Percentiles rank a stretch among this genome's conserved stretches.
Conservation (phyloP, 208 protist genomes). For the Leishmania lainsoni region DNA sequence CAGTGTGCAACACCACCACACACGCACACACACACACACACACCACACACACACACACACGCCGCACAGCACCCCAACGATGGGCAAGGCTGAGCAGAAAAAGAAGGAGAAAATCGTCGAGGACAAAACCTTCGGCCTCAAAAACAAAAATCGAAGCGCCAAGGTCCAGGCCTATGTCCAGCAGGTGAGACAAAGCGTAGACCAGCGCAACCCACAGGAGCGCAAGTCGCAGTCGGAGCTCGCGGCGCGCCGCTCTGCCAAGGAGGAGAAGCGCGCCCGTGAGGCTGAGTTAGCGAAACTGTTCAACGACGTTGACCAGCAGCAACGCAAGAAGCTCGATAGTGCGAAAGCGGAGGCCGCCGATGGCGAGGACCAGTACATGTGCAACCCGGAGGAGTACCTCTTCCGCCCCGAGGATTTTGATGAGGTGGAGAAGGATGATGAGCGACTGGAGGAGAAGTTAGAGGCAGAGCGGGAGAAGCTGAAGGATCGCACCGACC, state of each 20-base stretch:
- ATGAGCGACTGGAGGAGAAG: conserved; percentile 83
- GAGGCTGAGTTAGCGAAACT: conserved; percentile 86
- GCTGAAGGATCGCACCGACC: conserved; percentile 69
- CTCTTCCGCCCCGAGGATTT: conserved; percentile 91
- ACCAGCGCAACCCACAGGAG: conserved; percentile 65
- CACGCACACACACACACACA: no score
- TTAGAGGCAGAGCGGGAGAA: conserved; percentile 87
- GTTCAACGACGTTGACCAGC: conserved; percentile 70
- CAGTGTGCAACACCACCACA: no score
- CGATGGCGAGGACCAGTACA: conserved; percentile 48
- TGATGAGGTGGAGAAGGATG: conserved; percentile 83
- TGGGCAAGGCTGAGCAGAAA: conserved; percentile 82
- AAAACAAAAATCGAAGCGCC: conserved; percentile 92
- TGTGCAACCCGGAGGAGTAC: conserved; percentile 82
- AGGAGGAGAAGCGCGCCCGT: conserved; percentile 76
- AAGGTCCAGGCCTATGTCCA: conserved; percentile 92
- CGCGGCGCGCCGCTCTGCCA: conserved; percentile 62
- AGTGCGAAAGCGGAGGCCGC: conserved; percentile 24
- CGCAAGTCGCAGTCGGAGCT: conserved; percentile 70
- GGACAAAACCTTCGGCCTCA: conserved; percentile 93
- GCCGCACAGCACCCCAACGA: neutral
- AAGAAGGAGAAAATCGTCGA: conserved; percentile 90
- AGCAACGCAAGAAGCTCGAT: conserved; percentile 31
- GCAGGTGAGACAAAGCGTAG: conserved; percentile 65
- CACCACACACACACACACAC: neutral